phyloP scores from a whole-genome alignment of 2,329 filamentous ascomycete genomes.

The Trichoderma atrobrunneum region DNA sequence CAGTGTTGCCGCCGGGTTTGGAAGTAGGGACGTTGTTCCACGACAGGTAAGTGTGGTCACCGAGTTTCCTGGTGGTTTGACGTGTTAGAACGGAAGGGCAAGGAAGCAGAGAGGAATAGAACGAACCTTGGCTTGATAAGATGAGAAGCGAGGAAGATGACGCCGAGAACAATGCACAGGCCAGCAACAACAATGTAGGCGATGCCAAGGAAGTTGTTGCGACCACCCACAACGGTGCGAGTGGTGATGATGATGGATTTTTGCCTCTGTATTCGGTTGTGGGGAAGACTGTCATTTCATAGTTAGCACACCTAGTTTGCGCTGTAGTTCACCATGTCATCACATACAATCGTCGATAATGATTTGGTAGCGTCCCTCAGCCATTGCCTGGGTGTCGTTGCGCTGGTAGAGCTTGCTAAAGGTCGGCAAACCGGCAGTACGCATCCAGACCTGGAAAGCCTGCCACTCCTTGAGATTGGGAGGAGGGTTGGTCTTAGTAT shows the following conservation, averaged over 20 bases:
- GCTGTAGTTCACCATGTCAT: not conserved
- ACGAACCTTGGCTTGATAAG: slow-evolving; percentile 82
- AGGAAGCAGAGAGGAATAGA: not conserved
- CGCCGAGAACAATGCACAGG: slow-evolving; percentile 84
- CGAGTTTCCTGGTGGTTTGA: slow-evolving; percentile 71
- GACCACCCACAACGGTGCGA: slow-evolving; percentile 87
- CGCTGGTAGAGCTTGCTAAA: slow-evolving; percentile 92
- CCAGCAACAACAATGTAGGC: slow-evolving; percentile 93
- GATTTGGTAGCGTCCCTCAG: slow-evolving; percentile 69
- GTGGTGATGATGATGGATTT: slow-evolving; percentile 90
- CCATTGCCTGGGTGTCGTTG: slow-evolving; percentile 70
- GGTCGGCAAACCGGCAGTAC: slow-evolving; percentile 85
- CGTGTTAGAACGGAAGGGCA: not conserved
- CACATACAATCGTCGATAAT: slow-evolving; percentile 74
- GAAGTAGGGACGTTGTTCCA: slow-evolving; percentile 71
- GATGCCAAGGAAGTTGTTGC: slow-evolving; percentile 94
- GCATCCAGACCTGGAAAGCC: slow-evolving; percentile 98
- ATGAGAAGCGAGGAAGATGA: slow-evolving; percentile 85
- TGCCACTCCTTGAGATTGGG: slow-evolving; percentile 74
- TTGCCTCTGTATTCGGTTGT: slow-evolving; percentile 77
- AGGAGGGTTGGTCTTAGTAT: slow-evolving; percentile 61
- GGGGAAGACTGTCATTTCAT: slow-evolving; percentile 64
- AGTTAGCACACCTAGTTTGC: slow-evolving; percentile 12
- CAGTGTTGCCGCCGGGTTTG: slow-evolving; percentile 43
- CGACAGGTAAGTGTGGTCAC: slow-evolving; percentile 94